A percentile compares a stretch with the other conserved stretches of the same genome.
Conservation (phyloP, 2,329 filamentous ascomycete genomes). For the Lasiodiplodia sp. region DNA sequence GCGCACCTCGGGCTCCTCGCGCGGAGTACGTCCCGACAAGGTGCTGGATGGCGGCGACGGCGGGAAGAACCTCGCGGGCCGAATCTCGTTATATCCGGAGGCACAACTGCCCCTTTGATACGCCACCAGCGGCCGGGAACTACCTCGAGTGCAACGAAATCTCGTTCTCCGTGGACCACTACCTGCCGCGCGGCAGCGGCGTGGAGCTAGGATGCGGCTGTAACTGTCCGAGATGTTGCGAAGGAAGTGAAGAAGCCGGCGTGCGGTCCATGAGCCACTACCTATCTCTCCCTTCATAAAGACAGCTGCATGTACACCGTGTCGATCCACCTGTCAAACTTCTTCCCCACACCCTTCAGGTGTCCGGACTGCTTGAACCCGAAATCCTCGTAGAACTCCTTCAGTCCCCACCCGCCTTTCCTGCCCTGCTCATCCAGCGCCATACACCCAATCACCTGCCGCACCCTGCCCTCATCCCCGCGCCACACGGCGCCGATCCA, state of each 20-base stretch:
- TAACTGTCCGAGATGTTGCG: constrained; percentile 32
- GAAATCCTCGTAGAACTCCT: constrained; percentile 48
- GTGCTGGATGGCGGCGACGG: constrained; percentile 45
- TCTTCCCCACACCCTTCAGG: constrained; percentile 48
- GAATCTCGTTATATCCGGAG: constrained; percentile 48
- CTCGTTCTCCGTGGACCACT: constrained; percentile 46
- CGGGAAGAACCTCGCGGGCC: constrained; percentile 38
- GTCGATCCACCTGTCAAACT: constrained; percentile 45
- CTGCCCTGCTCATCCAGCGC: constrained; percentile 46
- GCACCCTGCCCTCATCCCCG: constrained; percentile 36
- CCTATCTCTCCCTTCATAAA: constrained; percentile 28
- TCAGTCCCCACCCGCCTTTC: constrained; percentile 42
- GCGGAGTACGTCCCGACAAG: constrained; percentile 38
- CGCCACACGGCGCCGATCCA: constrained; percentile 8
- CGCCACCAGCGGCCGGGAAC: constrained; percentile 43
- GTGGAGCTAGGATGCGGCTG: constrained; percentile 39
- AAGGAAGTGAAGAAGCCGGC: constrained; percentile 16
- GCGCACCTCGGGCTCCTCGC: constrained; percentile 34
- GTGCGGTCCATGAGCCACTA: neutral
- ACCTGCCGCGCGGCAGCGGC: constrained; percentile 38
- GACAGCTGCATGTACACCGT: constrained; percentile 37
- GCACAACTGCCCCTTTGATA: constrained; percentile 35
- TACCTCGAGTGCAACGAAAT: constrained; percentile 48
- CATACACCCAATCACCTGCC: constrained; percentile 49
- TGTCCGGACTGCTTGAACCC: constrained; percentile 50